Base-by-base conservation (phyloP, 192 early-diverging fungal genomes). In the Rhizophagus prolifer region DNA sequence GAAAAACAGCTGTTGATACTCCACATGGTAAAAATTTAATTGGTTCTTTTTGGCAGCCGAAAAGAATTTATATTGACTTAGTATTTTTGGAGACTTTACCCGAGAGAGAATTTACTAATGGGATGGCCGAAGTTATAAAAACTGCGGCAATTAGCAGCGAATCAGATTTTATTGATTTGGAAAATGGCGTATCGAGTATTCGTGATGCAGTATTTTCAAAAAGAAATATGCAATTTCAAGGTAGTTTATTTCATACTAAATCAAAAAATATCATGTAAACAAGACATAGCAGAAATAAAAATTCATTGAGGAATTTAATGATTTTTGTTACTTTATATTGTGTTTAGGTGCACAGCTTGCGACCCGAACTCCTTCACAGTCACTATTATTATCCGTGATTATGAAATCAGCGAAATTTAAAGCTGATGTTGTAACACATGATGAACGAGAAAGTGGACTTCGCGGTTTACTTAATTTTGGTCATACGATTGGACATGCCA, bases 91-190 rank as follows among this genome's bases (percentile, higher is more conserved):
- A 88, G 70, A 96, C 94, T 12, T 84, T 98, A 63, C 96, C 97
- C 1, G 88, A 88, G 34, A 91, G 97, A 77, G 94, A 97, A 82
- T 97, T 97, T 83, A 87, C 92, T 9, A 98, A 98, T 81, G 97
- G 96, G 12, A 94, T 99, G 92, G 97, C 95, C 7, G 97, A 99
- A 83, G 92, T 99, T 13, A 93, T 99, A 80, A 98, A 99, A 87
- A 98, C 96, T 2, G 96, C 96, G 4, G 95, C 96, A 34, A 96
- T 99, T 81, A 96, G 92, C 92, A 86, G 83, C 63, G 89, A 93
- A 62, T 84, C 87, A 63, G 96, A 98, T 84, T 99, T 99, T 85
- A 87, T 89, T 4, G 85, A 95, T 63, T 89, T 98, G 5, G 97
- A 99, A 82, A 92, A 92, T 76, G 85, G 93, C 64, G 89, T 92